phyloP scores from a whole-genome alignment of 495 filamentous ascomycete genomes.

The Trichoderma orchidacearum region DNA sequence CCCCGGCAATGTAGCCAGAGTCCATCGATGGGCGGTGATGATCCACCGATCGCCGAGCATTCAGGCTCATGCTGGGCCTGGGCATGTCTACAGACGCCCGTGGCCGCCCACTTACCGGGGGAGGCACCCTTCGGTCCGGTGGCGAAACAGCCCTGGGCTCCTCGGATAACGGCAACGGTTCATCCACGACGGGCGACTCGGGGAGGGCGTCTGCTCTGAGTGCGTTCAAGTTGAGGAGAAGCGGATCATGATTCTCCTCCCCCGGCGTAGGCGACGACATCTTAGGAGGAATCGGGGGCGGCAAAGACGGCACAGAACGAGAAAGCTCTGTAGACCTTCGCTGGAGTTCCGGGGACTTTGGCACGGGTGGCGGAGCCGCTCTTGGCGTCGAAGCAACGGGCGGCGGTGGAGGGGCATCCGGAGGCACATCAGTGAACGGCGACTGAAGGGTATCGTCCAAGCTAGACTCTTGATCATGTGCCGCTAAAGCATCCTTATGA shows the following conservation, averaged over 20 bases:
- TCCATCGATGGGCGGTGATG: slow-evolving; percentile 45
- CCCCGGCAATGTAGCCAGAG: slow-evolving; percentile 68
- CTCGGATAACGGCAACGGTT: slow-evolving; percentile 7
- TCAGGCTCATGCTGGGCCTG: slow-evolving; percentile 31
- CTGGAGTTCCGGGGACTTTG: slow-evolving; percentile 38
- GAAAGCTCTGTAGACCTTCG: slow-evolving; percentile 51
- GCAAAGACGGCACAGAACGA: slow-evolving; percentile 43
- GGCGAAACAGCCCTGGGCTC: slow-evolving; percentile 12
- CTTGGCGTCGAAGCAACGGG: slow-evolving; percentile 19
- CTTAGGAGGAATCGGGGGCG: slow-evolving; percentile 49
- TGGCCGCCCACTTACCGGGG: slow-evolving; percentile 31
- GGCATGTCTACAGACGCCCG: slow-evolving; percentile 58
- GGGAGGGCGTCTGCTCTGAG: slow-evolving; percentile 35
- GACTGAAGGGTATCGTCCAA: slow-evolving; percentile 41
- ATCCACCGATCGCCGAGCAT: slow-evolving; percentile 61
- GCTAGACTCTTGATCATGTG: slow-evolving; percentile 67
- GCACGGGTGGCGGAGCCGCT: slow-evolving; percentile 45
- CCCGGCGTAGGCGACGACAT: slow-evolving; percentile 33
- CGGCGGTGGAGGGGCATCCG: slow-evolving; percentile 26
- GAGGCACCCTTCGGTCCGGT: slow-evolving; percentile 27
- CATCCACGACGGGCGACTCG: slow-evolving; percentile 11
- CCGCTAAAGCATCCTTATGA: slow-evolving; percentile 81
- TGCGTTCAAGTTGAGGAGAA: neutral
- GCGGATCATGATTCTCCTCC: slow-evolving; percentile 61
- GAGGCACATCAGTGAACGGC: slow-evolving; percentile 27